Base-by-base conservation (phyloP, 1,284 basidiomycete species). In the Boletus coffeatus region DNA sequence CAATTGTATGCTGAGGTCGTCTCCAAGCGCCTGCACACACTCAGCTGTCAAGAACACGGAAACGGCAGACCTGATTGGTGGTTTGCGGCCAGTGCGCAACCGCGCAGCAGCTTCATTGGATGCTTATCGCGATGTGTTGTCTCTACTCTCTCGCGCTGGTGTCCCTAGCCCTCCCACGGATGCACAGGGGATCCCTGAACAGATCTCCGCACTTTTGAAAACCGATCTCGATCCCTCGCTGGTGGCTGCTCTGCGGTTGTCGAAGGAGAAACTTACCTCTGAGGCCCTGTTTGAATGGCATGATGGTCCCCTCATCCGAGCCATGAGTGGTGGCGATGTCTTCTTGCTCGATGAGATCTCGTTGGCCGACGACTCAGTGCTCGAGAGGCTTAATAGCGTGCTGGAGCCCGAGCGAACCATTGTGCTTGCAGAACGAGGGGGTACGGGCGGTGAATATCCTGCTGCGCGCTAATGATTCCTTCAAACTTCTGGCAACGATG, bases 11-110 rank as follows among this genome's bases (percentile, higher is more conserved):
- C 96, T 0, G 81, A 86, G 57, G 87, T 87, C 4, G 79, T 86
- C 32, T 78, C 78, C 37, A 86, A 87, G 68, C 78, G 77, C 48
- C 80, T 99, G 16, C 81, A 90, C 67, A 83, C 87, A 7, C 85
- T 99, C 69, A 98, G 94, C 71, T 99, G 96, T 72, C 97, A 99
- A 98, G 75, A 99, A 98, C 73, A 99, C 96, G n/a, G 97, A 99
- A 77, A 97, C 96, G 0, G 94, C 96, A 8, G 97, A 99, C 75
- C 80, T 99, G 48, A 92, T 99, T 58, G 97, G 97, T 46, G 93
- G 94, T 39, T 86, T 98, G 70, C 85, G 97, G 43, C 97, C 97
- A 3, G 79, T 96, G n/a, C 88, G 97, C 29, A 95, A 95, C 76
- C 87, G 92, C 43, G 76, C 75, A 50, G 70, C 78, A 4, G 56